Evolutionary conservation across 148 eudicot genomes (phyloP), one percentile per base, ranked within the genome.

Genomic region (Polygonum maritimum): DNA sequence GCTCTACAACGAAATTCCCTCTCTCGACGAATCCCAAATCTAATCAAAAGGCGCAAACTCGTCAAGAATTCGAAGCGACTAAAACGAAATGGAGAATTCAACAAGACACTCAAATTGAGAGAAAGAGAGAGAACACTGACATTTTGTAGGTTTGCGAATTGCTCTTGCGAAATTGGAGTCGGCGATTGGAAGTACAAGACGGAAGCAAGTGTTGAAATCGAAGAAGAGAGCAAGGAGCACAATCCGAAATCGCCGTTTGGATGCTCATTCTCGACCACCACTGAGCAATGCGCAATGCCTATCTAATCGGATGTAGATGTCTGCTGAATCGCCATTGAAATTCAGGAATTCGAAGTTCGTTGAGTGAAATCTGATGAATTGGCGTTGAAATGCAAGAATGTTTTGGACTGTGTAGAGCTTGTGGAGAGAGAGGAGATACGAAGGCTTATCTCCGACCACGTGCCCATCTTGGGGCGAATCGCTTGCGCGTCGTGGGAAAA

Each of bases 1-100:
- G 75, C 87, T 82, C 88, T 85, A 84, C 97, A 87, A 75, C 85
- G 76, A 12, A 88, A 79, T 52, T 81, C 88, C 47, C 80, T 71
- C 58, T 81, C 82, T 71, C 87, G 79, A 39, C 78, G 75, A 76
- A 35, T 75, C 77, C 62, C 79, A 33, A 87, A 78, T 79, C 90
- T 86, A 78, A 71, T 60, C 47, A 79, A 22, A 16, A 10, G 18
- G 74, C 73, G 33, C 2, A 2, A 75, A 76, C 21, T 67, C 71
- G 48, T 58, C 63, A 74, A 81, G 26, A 40, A 8, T 31, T 11
- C 38, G 6, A 48, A 73, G 7, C 51, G 5, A 67, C 48, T 57
- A 3, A 14, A 18, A 36, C 40, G 14, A 48, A 55, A 69, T 8
- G 18, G 36, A 73, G 44, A 52, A 71, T 48, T 76, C 12, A 75